These are phyloP conservation scores for Sicyos baderoa DNA, from an alignment of 306 rosid genomes.

Conservation along the genomic window DNA sequence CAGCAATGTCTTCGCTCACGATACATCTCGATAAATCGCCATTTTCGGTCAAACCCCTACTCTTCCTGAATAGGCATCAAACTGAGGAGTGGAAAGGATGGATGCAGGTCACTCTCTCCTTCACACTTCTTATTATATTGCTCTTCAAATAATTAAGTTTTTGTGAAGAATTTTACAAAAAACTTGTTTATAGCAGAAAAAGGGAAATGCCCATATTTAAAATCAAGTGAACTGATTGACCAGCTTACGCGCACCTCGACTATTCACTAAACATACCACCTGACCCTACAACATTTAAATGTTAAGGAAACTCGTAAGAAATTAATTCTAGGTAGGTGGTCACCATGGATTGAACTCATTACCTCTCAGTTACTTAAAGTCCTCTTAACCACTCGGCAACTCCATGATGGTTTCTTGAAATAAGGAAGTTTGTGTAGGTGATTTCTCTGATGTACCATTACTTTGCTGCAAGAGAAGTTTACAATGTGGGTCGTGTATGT, in stretches of 20 bases:
- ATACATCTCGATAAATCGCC: conserved; percentile 80
- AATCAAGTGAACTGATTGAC: too few relatives aligned
- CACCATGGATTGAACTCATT: too few relatives aligned
- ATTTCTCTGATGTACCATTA: conserved; percentile 93
- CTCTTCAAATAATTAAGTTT: background rate
- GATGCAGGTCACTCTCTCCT: conserved; percentile 72
- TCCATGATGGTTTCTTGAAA: too few relatives aligned
- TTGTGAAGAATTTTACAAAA: background rate
- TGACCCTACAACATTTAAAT: too few relatives aligned
- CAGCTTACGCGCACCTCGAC: too few relatives aligned
- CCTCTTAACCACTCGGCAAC: too few relatives aligned
- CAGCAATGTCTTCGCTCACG: conserved; percentile 74
- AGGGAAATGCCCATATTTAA: too few relatives aligned
- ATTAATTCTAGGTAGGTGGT: too few relatives aligned
- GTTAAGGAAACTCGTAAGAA: too few relatives aligned
- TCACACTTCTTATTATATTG: background rate
- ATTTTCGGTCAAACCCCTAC: conserved; percentile 72
- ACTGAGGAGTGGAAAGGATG: conserved; percentile 99
- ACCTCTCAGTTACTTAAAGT: too few relatives aligned
- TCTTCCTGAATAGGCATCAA: conserved; percentile 90
- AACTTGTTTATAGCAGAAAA: too few relatives aligned
- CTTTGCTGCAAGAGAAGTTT: conserved; percentile 77
- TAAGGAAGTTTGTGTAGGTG: conserved; percentile 33
- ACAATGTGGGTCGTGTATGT: conserved; percentile 73
- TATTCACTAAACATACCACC: too few relatives aligned